Conservation (phyloP, 305 asterid species). For the Fraxinus albicans region DNA sequence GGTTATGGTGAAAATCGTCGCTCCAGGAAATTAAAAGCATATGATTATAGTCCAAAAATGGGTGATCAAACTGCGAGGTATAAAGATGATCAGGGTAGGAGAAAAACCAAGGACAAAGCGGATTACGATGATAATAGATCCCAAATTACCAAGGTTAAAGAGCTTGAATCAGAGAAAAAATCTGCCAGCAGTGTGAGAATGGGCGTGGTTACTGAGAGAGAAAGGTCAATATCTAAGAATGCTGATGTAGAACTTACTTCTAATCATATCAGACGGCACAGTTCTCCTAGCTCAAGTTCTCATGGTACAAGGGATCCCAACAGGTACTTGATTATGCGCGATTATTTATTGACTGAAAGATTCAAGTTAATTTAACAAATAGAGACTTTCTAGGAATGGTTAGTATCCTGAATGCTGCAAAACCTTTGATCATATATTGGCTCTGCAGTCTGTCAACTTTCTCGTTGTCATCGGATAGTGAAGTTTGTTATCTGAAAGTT, state of each 20-base stretch:
- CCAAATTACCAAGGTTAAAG: slow-evolving; percentile 59
- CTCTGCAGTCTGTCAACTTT: not conserved
- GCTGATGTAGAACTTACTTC: slow-evolving; percentile 59
- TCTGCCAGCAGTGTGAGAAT: slow-evolving; percentile 44
- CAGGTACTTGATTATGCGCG: slow-evolving; percentile 46
- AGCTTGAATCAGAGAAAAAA: slow-evolving; percentile 64
- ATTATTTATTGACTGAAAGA: not conserved
- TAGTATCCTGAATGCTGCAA: not conserved
- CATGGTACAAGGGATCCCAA: slow-evolving; percentile 70
- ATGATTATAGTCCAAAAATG: slow-evolving; percentile 61
- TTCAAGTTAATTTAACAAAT: slow-evolving; percentile 2
- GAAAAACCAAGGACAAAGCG: slow-evolving; percentile 63
- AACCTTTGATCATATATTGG: not conserved
- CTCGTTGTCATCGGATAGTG: not conserved
- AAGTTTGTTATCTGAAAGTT: not conserved
- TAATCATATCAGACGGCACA: slow-evolving; percentile 59
- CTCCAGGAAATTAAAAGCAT: slow-evolving; percentile 59
- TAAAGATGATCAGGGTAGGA: slow-evolving; percentile 74
- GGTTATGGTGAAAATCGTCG: slow-evolving; percentile 52
- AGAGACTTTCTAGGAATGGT: not conserved
- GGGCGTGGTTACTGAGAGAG: slow-evolving; percentile 60
- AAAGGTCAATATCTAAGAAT: slow-evolving; percentile 63
- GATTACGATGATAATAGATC: slow-evolving; percentile 64
- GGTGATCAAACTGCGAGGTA: slow-evolving; percentile 60
- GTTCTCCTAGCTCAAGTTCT: slow-evolving; percentile 74